phyloP scores from a whole-genome alignment of 805 yeast genomes.

The Wickerhamiella musiphila region DNA sequence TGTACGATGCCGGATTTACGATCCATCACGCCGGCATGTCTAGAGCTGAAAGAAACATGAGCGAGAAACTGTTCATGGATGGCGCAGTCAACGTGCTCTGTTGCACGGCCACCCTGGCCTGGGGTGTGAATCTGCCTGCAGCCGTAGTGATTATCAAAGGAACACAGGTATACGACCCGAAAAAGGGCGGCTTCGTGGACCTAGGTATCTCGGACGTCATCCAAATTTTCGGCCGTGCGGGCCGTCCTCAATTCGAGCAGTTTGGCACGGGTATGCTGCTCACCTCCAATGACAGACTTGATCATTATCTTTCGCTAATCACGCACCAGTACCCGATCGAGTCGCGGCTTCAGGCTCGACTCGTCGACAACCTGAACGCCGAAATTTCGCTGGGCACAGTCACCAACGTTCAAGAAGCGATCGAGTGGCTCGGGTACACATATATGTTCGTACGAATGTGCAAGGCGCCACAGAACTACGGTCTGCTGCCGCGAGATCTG shows the following conservation, averaged over 20 bases:
- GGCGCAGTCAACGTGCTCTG: conserved; percentile 84
- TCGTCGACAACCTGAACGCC: conserved; percentile 88
- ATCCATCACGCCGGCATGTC: conserved; percentile 97
- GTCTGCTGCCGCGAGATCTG: conserved; percentile 73
- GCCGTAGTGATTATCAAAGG: conserved; percentile 95
- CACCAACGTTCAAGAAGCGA: conserved; percentile 84
- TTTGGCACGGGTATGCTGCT: conserved; percentile 85
- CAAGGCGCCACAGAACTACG: conserved; percentile 83
- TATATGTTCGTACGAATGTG: conserved; percentile 88
- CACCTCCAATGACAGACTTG: conserved; percentile 65
- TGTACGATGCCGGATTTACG: conserved; percentile 56
- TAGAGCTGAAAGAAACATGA: conserved; percentile 73
- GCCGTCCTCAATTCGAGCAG: conserved; percentile 90
- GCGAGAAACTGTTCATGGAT: conserved; percentile 69
- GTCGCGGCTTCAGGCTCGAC: conserved; percentile 54
- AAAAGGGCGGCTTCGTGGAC: conserved; percentile 87
- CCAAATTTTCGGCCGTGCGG: conserved; percentile 98
- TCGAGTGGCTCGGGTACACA: conserved; percentile 96
- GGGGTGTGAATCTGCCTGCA: conserved; percentile 99
- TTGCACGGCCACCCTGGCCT: conserved; percentile 94
- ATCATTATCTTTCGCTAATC: conserved; percentile 73
- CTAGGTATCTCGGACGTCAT: conserved; percentile 92
- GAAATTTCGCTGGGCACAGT: conserved; percentile 93
- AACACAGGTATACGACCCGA: conserved; percentile 86
- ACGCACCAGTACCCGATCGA: conserved; percentile 96